A percentile compares a stretch with the other conserved stretches of the same genome.
Evolutionary conservation across 441 rosid species (phyloP).

Genomic region (Rhodomyrtus psidioides): DNA sequence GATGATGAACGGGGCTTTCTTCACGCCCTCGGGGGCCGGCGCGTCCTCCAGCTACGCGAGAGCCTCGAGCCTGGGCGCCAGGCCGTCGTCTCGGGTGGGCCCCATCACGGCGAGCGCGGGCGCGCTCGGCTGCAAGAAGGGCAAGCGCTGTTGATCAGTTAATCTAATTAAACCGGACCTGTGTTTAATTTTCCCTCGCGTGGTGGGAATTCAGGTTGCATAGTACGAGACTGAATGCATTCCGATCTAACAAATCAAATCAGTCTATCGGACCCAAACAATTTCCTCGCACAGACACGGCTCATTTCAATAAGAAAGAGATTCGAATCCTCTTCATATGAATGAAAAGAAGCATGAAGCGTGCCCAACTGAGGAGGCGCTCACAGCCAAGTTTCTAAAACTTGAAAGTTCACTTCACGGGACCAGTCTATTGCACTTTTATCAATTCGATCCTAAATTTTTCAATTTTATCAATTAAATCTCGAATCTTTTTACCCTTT

Average conservation of each 20-base stretch:
- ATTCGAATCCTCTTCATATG: background rate
- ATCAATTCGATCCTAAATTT: no score
- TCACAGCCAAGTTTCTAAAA: background rate
- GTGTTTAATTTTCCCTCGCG: background rate
- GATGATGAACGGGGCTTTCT: constrained; percentile 13
- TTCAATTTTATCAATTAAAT: no score
- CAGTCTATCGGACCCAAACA: background rate
- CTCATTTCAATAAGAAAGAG: background rate
- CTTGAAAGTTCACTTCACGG: background rate
- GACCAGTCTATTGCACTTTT: no score
- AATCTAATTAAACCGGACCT: background rate
- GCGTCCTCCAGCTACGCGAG: constrained; percentile 9
- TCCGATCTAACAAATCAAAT: background rate
- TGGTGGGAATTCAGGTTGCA: background rate
- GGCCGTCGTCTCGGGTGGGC: constrained; percentile 9
- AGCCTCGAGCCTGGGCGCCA: constrained; percentile 14
- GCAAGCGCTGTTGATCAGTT: background rate
- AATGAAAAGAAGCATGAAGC: background rate
- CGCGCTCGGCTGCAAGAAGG: constrained; percentile 7
- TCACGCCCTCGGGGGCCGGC: constrained; percentile 9
- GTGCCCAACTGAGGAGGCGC: background rate
- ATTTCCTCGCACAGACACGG: background rate
- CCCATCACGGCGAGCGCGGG: constrained; percentile 9
- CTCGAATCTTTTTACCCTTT: no score
- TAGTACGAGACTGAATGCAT: background rate